Evolutionary conservation across 371 early-diverging fungal species (phyloP), one percentile per base, ranked within the genome.

Genomic region (Fennellomyces sp.): DNA sequence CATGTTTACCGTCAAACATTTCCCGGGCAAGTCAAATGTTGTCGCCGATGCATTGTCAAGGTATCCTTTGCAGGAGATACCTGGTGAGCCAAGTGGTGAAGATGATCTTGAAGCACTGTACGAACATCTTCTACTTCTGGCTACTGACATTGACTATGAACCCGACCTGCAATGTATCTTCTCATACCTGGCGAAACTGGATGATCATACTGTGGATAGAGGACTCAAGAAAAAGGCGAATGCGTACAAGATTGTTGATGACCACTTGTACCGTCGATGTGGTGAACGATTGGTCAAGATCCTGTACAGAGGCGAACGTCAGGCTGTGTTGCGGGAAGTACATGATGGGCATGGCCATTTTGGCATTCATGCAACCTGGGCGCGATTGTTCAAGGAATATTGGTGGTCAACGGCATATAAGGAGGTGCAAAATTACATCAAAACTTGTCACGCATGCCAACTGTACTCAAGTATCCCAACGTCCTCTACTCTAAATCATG

Each of bases 321-420:
- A 33, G 6, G 35, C 35, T 33, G 35, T 45, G 2, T 8, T 45
- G 15, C 2, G 23, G 3, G 28, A 39, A 29, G n/a, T 59, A 1
- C 52, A 59, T 29, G 60, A 59, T 47, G 60, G 60, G 5, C 52
- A 60, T 41, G 45, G 45, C 2, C 52, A 60, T n/a, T 52, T 42
- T 29, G 53, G 60, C 3, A 39, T 41, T 1, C 19, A 60, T 45
- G 53, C 45, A 2, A 30, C 52, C 6, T 60, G 60, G 60, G 41
- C 42, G 1, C 26, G 52, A 21, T 23, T 60, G 3, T 60, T 50
- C 23, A 2, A 3, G 5, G n/a, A 5, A 2, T 60, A 52, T 52
- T 52, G 60, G 53, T 60, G 60, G 60, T 53, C 45, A 19, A 12
- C 19, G n/a, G 13, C 45, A 11, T 60, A 52, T 25, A 23, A 45